A percentile compares a stretch with the other conserved stretches of the same genome.
phyloP scores from a whole-genome alignment of 345 rosid species.

The Turritis glabra region DNA sequence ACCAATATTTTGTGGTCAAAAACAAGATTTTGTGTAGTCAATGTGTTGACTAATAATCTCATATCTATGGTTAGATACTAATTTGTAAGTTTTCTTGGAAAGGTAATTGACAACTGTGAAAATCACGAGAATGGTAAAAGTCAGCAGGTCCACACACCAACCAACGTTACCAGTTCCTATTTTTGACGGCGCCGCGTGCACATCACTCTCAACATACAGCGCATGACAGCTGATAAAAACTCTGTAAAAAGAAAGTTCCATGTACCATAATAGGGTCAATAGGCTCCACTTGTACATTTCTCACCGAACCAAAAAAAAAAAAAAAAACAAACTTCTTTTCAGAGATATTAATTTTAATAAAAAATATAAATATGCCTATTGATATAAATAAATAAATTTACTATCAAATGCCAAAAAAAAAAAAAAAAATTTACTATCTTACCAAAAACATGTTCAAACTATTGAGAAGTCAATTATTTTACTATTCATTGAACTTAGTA shows the following conservation, averaged over 20 bases:
- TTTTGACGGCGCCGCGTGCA: background rate
- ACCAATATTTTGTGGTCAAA: background rate
- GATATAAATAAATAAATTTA: too few species aligned
- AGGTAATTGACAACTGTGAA: background rate
- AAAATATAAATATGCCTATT: too few species aligned
- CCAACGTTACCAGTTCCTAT: background rate
- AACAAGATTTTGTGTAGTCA: background rate
- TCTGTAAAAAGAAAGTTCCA: background rate
- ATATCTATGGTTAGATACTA: background rate
- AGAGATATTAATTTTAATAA: too few species aligned
- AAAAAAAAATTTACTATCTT: background rate
- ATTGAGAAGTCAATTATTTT: too few species aligned
- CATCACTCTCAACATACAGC: background rate
- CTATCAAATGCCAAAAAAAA: background rate
- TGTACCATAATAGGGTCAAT: too few species aligned
- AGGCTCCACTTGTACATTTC: too few species aligned
- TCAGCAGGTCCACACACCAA: constrained; percentile 1
- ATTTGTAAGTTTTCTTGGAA: background rate
- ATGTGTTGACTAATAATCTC: constrained; percentile 1
- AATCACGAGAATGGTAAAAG: background rate
- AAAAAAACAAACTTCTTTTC: too few species aligned
- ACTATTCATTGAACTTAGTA: background rate
- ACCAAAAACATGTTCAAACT: background rate
- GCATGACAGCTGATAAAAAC: background rate
- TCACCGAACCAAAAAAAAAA: background rate